A percentile compares a stretch with the other conserved stretches of the same genome.
Evolutionary conservation across 306 rosid genomes (phyloP).

Genomic region (Clitoria ternatea): DNA sequence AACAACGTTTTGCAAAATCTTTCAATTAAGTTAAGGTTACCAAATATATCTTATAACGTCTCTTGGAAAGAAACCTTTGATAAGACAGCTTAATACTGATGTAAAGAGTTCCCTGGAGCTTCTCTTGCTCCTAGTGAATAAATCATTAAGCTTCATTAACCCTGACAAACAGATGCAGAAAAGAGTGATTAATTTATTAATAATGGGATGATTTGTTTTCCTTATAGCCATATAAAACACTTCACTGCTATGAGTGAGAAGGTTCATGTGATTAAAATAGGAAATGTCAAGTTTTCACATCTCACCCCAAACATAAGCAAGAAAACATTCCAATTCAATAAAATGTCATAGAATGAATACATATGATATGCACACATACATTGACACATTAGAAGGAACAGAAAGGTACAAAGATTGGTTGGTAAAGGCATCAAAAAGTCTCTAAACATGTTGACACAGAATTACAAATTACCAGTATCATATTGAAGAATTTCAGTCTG

Average conservation of each 20-base stretch:
- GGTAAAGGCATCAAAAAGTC: conserved; percentile 3
- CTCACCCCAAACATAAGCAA: background rate
- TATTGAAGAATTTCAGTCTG: background rate
- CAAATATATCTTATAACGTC: conserved; percentile 73
- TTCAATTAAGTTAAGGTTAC: conserved; percentile 25
- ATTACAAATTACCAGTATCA: conserved; percentile 15
- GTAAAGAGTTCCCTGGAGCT: conserved; percentile 59
- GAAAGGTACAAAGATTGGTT: background rate
- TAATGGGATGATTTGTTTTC: background rate
- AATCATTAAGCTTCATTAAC: conserved; percentile 71
- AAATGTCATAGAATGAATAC: too few species aligned
- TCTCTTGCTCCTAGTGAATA: conserved; percentile 56
- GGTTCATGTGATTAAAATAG: background rate
- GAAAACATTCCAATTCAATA: background rate
- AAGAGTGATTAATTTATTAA: background rate
- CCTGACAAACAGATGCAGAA: conserved; percentile 42
- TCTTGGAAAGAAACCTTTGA: conserved; percentile 85
- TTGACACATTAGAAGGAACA: background rate
- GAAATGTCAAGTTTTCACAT: conserved; percentile 7
- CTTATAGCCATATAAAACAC: conserved; percentile 1
- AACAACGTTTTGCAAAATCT: conserved; percentile 25
- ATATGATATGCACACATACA: too few species aligned
- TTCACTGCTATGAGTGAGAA: background rate
- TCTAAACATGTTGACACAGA: conserved; percentile 10
- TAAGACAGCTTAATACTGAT: conserved; percentile 43